Conservation (phyloP, 75 land plant genomes). For the Sequoiadendron giganteum region DNA sequence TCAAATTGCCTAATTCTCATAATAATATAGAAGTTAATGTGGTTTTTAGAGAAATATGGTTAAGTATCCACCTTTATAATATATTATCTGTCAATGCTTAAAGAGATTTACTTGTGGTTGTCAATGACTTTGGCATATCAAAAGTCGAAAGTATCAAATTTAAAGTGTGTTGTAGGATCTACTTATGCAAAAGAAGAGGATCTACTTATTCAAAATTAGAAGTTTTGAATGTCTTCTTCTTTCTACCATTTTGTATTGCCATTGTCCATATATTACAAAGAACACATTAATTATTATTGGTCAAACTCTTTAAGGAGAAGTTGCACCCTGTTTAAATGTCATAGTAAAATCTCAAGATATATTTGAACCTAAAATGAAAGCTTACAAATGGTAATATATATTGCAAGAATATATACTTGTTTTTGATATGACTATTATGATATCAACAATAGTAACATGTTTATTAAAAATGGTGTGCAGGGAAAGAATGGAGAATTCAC, state of each 20-base stretch:
- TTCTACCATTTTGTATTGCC: neutral
- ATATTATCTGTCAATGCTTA: neutral
- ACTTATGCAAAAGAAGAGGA: neutral
- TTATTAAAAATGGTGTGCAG: too few species aligned
- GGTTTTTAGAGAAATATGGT: neutral
- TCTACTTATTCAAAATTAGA: neutral
- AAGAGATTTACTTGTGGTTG: neutral
- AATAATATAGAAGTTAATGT: neutral
- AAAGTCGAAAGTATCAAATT: neutral
- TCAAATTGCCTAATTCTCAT: neutral
- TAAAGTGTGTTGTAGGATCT: neutral
- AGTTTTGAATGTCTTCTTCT: neutral
- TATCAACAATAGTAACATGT: too few species aligned
- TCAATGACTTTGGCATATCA: conserved; percentile 9
- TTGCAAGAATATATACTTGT: too few species aligned
- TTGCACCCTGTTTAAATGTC: too few species aligned
- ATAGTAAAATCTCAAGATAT: too few species aligned
- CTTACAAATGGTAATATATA: too few species aligned
- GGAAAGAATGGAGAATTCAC: too few species aligned
- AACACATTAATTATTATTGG: too few species aligned
- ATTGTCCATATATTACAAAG: neutral
- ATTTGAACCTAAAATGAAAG: too few species aligned
- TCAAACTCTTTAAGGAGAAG: too few species aligned
- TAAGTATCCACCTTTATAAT: neutral
- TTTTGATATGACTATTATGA: too few species aligned